Conservation (phyloP, 331 rosid genomes). For the Telfairia occidentalis region DNA sequence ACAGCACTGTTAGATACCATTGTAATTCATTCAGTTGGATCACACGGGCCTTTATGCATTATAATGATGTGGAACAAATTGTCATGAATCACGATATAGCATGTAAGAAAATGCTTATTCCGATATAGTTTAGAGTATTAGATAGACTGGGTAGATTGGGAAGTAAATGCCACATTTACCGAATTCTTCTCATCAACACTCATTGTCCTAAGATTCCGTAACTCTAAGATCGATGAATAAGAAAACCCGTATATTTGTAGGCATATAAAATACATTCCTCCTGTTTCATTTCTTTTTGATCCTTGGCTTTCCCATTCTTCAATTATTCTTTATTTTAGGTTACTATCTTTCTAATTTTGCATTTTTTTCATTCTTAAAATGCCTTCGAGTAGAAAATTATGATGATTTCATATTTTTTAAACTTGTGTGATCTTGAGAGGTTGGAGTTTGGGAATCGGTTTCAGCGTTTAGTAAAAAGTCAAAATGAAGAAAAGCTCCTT, state of each 20-base stretch:
- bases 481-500: background rate
- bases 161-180: background rate
- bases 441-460: background rate
- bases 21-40: conserved; percentile 1
- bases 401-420: background rate
- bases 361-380: background rate
- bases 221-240: background rate
- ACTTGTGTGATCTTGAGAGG: background rate
- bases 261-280: background rate
- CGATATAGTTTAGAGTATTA: background rate
- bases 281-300: background rate
- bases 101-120: background rate
- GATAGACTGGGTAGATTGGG: background rate
- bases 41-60: background rate
- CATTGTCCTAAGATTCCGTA: background rate
- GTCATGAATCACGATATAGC: background rate
- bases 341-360: background rate
- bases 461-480: background rate
- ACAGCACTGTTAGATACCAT: background rate
- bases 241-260: background rate
- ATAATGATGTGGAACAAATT: background rate
- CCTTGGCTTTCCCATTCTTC: background rate
- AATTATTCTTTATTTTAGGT: background rate
- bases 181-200: background rate
- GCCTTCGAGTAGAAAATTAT: background rate